Conservation (phyloP, 371 early-diverging fungal species). For the Basidiobolus meristosporus region DNA sequence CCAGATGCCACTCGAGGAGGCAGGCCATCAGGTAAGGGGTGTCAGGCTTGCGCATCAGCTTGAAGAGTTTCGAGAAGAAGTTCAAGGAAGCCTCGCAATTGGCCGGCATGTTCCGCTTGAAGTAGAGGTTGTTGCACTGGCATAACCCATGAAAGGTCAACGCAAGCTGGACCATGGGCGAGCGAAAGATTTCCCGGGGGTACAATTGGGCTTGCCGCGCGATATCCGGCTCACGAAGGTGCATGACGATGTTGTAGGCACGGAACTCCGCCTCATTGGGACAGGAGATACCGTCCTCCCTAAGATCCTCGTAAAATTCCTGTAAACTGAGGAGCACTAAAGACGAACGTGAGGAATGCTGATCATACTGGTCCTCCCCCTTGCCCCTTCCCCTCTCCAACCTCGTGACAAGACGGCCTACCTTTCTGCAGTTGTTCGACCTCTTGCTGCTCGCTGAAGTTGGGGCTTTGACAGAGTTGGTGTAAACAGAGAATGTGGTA, state of each 20-base stretch:
- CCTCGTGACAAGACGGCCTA: too few species aligned
- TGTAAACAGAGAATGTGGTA: slow-evolving; percentile 72
- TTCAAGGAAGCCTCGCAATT: slow-evolving; percentile 24
- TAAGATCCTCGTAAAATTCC: slow-evolving; percentile 68
- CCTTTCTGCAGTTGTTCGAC: slow-evolving; percentile 77
- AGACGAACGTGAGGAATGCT: neutral
- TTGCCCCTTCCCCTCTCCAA: too few species aligned
- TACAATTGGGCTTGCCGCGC: slow-evolving; percentile 28
- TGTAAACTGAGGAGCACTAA: slow-evolving; percentile 54
- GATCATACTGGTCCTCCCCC: too few species aligned
- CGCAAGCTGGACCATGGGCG: slow-evolving; percentile 45
- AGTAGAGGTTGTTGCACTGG: too few species aligned
- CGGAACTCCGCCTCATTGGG: slow-evolving; percentile 78
- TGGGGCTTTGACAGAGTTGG: slow-evolving; percentile 37
- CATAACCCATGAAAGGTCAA: slow-evolving; percentile 35
- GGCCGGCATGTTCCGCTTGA: too few species aligned
- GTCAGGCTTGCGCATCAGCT: slow-evolving; percentile 20
- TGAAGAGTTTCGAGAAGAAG: slow-evolving; percentile 32
- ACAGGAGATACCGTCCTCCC: slow-evolving; percentile 22
- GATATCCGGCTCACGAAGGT: slow-evolving; percentile 47
- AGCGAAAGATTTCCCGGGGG: slow-evolving; percentile 25
- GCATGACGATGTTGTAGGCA: slow-evolving; percentile 60
- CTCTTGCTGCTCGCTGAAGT: slow-evolving; percentile 64
- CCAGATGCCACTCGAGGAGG: slow-evolving; percentile 48
- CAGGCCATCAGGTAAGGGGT: slow-evolving; percentile 62